Percentiles rank a stretch among this genome's conserved stretches.
phyloP scores from a whole-genome alignment of 2,329 filamentous ascomycete species.

The Aspergillus proliferans region DNA sequence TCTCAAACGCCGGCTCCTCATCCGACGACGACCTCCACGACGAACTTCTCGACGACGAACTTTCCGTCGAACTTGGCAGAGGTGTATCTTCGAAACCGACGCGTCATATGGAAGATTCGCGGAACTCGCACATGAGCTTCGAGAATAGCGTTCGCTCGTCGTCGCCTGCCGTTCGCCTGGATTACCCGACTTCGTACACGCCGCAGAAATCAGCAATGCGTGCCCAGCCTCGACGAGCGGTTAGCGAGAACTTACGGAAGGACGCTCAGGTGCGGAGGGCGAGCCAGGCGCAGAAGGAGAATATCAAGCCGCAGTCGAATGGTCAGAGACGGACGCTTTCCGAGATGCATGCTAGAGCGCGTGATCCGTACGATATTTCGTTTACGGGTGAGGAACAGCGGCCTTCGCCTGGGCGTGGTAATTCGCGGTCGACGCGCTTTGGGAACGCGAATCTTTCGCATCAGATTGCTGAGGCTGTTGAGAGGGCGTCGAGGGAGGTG shows the following conservation, averaged over 20 bases:
- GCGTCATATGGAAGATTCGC: constrained; percentile 43
- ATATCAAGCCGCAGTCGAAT: constrained; percentile 30
- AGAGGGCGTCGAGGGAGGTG: constrained; percentile 31
- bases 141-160: constrained; percentile 40
- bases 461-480: constrained; percentile 33
- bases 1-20: constrained; percentile 38
- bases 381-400: constrained; percentile 44
- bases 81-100: constrained; percentile 35
- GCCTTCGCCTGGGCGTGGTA: constrained; percentile 37
- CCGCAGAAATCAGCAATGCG: constrained; percentile 30
- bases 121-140: constrained; percentile 44
- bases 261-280: constrained; percentile 37
- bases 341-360: constrained; percentile 51
- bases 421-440: constrained; percentile 52
- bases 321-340: constrained; percentile 46
- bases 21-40: constrained; percentile 27
- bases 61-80: constrained; percentile 54
- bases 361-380: constrained; percentile 48
- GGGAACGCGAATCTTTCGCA: constrained; percentile 39
- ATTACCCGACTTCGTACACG: constrained; percentile 30
- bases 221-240: constrained; percentile 19
- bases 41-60: constrained; percentile 39
- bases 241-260: constrained; percentile 34
- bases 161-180: constrained; percentile 35
- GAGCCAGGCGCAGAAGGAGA: constrained; percentile 37